phyloP scores from a whole-genome alignment of 805 yeast species.

The Tetrapisispora fleetii region DNA sequence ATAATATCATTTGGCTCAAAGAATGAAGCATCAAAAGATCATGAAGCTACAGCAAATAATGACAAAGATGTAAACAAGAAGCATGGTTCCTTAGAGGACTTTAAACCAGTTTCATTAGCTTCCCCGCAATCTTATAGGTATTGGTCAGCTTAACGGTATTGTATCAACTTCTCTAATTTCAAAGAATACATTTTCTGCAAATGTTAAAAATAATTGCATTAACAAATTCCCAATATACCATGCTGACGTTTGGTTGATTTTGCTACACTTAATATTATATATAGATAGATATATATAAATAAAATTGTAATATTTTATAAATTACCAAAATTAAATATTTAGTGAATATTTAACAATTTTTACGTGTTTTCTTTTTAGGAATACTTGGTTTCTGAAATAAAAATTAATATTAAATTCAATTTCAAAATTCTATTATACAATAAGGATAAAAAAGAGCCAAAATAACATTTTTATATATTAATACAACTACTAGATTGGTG shows the following conservation, averaged over 20 bases:
- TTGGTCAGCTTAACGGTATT: slow-evolving; percentile 43
- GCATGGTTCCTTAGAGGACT: neutral
- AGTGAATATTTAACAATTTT: neutral
- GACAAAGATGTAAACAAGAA: slow-evolving; percentile 5
- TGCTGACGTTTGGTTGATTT: neutral
- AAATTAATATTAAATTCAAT: too few species aligned
- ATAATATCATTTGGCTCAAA: slow-evolving; percentile 21
- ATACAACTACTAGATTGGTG: too few species aligned
- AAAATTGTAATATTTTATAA: neutral
- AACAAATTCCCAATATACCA: neutral
- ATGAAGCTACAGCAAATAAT: neutral
- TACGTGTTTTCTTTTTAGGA: too few species aligned
- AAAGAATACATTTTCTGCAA: neutral
- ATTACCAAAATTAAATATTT: neutral
- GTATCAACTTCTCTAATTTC: neutral
- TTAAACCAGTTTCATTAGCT: slow-evolving; percentile 50
- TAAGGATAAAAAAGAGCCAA: too few species aligned
- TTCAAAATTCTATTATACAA: too few species aligned
- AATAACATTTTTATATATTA: neutral
- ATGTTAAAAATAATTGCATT: neutral
- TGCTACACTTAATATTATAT: neutral
- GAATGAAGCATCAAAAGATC: neutral
- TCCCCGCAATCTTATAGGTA: slow-evolving; percentile 55
- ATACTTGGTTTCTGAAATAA: neutral
- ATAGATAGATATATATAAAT: neutral